These are phyloP conservation scores for Polygonum maritimum DNA, from an alignment of 148 eudicot genomes.

Conservation along the genomic window DNA sequence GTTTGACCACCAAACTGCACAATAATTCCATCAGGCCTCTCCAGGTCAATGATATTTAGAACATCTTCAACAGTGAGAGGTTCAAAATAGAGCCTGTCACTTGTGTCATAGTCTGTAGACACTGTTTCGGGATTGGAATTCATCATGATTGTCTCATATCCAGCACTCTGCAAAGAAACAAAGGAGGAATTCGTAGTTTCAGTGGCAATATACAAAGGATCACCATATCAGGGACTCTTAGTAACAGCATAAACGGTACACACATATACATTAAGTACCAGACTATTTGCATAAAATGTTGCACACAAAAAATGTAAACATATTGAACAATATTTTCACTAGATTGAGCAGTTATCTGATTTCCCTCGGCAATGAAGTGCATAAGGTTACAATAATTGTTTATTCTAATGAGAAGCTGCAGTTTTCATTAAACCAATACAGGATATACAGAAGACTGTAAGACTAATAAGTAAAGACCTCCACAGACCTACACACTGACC, in stretches of 20 bases:
- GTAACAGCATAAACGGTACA: background rate
- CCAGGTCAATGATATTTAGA: constrained; percentile 85
- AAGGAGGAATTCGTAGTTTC: constrained; percentile 1
- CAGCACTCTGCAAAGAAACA: constrained; percentile 51
- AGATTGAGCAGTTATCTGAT: background rate
- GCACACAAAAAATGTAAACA: background rate
- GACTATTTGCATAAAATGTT: background rate
- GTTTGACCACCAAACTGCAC: constrained; percentile 99
- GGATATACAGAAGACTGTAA: no score
- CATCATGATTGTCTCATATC: constrained; percentile 99
- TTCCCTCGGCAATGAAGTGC: background rate
- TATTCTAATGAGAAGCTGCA: background rate
- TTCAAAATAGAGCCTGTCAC: constrained; percentile 94
- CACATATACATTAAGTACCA: background rate
- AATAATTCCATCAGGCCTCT: constrained; percentile 92
- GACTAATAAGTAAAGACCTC: no score
- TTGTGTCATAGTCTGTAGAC: constrained; percentile 95
- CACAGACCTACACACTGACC: no score
- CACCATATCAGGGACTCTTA: background rate
- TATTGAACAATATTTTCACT: background rate
- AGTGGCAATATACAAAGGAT: background rate
- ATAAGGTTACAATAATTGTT: background rate
- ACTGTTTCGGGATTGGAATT: constrained; percentile 99
- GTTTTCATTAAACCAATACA: no score
- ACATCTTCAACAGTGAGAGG: constrained; percentile 98